Conservation (phyloP, 495 filamentous ascomycete species). For the Aspergillus indologenus region DNA sequence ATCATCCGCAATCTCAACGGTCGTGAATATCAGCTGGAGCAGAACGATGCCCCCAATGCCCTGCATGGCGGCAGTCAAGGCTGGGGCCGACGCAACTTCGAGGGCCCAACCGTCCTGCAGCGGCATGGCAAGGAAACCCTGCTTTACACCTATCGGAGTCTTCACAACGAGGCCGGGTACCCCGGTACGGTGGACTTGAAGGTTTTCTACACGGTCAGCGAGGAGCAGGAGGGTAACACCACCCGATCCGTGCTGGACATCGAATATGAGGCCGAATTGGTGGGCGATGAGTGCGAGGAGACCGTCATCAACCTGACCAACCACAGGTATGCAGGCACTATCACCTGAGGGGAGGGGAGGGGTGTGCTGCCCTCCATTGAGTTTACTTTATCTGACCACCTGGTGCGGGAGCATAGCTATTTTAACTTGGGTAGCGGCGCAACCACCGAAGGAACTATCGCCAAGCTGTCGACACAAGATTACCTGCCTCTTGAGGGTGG, state of each 20-base stretch:
- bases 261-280: conserved; percentile 85
- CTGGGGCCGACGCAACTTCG: conserved; percentile 82
- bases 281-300: conserved; percentile 73
- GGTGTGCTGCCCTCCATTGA: too few species aligned
- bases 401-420: conserved; percentile 56
- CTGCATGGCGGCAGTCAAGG: conserved; percentile 79
- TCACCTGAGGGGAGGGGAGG: too few species aligned
- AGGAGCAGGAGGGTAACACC: conserved; percentile 52
- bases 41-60: conserved; percentile 75
- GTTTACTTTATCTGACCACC: neutral
- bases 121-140: conserved; percentile 71
- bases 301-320: conserved; percentile 90
- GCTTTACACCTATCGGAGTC: conserved; percentile 68
- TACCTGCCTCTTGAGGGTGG: conserved; percentile 74
- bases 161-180: conserved; percentile 79
- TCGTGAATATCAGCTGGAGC: conserved; percentile 60
- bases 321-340: conserved; percentile 65
- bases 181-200: conserved; percentile 77
- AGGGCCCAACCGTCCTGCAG: conserved; percentile 65
- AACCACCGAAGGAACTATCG: conserved; percentile 71
- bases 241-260: conserved; percentile 67
- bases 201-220: conserved; percentile 74
- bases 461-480: conserved; percentile 63
- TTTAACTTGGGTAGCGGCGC: conserved; percentile 74
- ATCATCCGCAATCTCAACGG: conserved; percentile 71